These are phyloP conservation scores for Fusarium decemcellulare DNA, from an alignment of 2,329 filamentous ascomycete species.

Conservation along the genomic window DNA sequence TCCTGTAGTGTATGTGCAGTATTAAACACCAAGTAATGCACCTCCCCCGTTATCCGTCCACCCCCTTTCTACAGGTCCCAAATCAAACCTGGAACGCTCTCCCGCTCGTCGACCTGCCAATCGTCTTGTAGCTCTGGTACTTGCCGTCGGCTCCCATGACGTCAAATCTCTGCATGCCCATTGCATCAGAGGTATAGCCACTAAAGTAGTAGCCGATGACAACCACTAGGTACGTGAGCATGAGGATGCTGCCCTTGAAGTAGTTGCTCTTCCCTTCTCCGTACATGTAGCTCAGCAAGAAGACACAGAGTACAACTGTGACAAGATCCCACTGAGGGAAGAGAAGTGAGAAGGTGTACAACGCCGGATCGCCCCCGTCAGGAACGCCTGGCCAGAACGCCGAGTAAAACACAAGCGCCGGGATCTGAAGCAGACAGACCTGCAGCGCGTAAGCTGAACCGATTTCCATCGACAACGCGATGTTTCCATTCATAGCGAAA, in stretches of 20 bases:
- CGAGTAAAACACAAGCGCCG: conserved; percentile 91
- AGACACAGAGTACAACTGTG: conserved; percentile 94
- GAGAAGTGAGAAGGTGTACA: conserved; percentile 86
- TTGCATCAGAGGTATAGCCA: conserved; percentile 63
- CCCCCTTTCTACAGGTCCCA: neutral
- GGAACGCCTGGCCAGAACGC: conserved; percentile 74
- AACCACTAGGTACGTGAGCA: conserved; percentile 94
- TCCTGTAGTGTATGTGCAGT: conserved; percentile 34
- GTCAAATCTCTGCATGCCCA: conserved; percentile 66
- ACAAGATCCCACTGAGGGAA: conserved; percentile 99
- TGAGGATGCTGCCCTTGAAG: conserved; percentile 97
- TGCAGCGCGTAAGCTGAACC: conserved; percentile 97
- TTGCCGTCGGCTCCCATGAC: conserved; percentile 64
- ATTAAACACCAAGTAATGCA: conserved; percentile 27
- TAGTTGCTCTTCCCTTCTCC: conserved; percentile 99
- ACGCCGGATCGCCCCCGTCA: conserved; percentile 55
- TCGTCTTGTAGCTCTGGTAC: conserved; percentile 67
- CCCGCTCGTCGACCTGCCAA: conserved; percentile 61
- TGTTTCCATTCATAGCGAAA: conserved; percentile 99
- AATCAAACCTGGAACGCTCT: conserved; percentile 45
- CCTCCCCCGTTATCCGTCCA: neutral
- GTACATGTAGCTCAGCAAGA: conserved; percentile 97
- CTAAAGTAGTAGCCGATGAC: conserved; percentile 93
- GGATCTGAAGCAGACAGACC: conserved; percentile 95
- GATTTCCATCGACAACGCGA: conserved; percentile 98